Percentiles rank a stretch among this genome's conserved stretches.
These are phyloP conservation scores for Chaetoceros tenuissimus DNA, from an alignment of 108 stramenopile genomes.

Conservation along the genomic window DNA sequence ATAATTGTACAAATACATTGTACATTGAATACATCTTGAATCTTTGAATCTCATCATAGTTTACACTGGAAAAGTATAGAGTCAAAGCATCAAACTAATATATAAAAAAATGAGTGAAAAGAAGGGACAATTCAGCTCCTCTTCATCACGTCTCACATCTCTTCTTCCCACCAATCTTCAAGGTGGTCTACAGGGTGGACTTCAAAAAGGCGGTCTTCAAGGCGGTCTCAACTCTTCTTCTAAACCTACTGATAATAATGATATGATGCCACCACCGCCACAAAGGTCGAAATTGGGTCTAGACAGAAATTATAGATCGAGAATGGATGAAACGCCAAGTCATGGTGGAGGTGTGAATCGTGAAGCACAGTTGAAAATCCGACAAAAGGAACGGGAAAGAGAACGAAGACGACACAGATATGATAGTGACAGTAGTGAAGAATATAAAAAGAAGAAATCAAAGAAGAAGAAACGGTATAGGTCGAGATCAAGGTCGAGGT, in stretches of 20 bases:
- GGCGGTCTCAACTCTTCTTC: background rate
- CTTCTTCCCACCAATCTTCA: conserved; percentile 45
- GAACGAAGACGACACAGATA: conserved; percentile 4
- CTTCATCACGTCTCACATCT: conserved; percentile 32
- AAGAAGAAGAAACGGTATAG: background rate
- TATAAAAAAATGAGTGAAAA: too few relatives aligned
- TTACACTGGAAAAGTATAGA: too few relatives aligned
- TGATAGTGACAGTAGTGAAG: background rate
- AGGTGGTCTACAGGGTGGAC: conserved; percentile 33
- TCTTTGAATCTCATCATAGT: too few relatives aligned
- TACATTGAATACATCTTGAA: too few relatives aligned
- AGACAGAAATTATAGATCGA: conserved; percentile 27
- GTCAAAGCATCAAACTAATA: too few relatives aligned
- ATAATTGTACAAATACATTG: too few relatives aligned
- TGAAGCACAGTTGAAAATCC: conserved; percentile 20
- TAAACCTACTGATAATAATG: background rate
- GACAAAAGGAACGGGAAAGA: conserved; percentile 23
- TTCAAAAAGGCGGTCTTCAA: background rate
- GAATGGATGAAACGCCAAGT: conserved; percentile 54
- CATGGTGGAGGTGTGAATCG: conserved; percentile 58
- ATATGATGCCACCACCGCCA: background rate
- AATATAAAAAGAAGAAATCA: background rate
- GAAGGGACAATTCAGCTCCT: too few relatives aligned
- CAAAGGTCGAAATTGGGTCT: conserved; percentile 2
- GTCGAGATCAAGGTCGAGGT: conserved; percentile 13